These are phyloP conservation scores for Leptodermis oblonga DNA, from an alignment of 257 asterid species.

Conservation along the genomic window DNA sequence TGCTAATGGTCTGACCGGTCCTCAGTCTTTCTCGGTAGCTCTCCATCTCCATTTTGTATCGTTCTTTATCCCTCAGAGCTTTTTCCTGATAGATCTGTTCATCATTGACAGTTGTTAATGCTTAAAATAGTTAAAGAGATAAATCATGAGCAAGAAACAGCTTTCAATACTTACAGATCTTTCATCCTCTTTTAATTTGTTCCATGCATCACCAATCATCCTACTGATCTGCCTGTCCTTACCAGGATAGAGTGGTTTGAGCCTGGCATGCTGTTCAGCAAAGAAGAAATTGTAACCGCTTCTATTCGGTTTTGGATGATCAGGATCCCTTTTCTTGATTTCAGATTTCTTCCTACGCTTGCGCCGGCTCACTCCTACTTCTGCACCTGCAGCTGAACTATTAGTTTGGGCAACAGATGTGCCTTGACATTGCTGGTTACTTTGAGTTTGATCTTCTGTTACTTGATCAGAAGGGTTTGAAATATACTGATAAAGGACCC, in stretches of 20 bases:
- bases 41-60: constrained; percentile 74
- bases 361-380: constrained; percentile 39
- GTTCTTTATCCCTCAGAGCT: constrained; percentile 69
- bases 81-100: constrained; percentile 72
- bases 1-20: constrained; percentile 27
- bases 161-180: constrained; percentile 41
- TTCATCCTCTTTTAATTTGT: constrained; percentile 61
- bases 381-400: constrained; percentile 26
- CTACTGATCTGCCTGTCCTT: constrained; percentile 75
- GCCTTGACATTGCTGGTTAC: constrained; percentile 16
- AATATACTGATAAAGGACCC: constrained; percentile 67
- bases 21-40: constrained; percentile 47
- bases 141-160: background rate
- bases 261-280: constrained; percentile 73
- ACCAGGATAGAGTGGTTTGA: constrained; percentile 64
- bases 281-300: constrained; percentile 95
- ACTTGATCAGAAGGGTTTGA: constrained; percentile 14
- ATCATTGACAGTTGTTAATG: background rate
- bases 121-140: background rate
- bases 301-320: constrained; percentile 85
- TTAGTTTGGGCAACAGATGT: constrained; percentile 15
- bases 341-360: constrained; percentile 74
- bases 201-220: constrained; percentile 87
- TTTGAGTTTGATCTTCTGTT: constrained; percentile 22
- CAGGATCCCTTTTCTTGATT: constrained; percentile 67